Evolutionary conservation across 139 green algal species (phyloP).

Genomic region (Pleodorina starrii): DNA sequence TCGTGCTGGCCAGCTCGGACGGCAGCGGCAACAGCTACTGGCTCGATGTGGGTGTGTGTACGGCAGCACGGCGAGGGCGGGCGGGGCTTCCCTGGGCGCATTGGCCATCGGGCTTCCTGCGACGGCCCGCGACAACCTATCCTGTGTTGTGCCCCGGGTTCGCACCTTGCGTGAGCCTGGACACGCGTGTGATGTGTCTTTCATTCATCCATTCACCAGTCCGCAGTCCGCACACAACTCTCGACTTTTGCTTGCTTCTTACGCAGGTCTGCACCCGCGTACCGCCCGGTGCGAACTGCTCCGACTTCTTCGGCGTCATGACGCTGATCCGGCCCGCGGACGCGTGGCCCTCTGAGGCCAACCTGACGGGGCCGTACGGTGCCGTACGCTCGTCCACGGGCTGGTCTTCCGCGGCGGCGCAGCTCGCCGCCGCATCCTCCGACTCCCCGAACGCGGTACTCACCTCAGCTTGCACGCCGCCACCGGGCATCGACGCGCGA

Average conservation of each 20-base stretch:
- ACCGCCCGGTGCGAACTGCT: background rate
- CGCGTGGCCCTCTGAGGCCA: background rate
- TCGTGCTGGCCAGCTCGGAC: background rate
- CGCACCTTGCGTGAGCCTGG: background rate
- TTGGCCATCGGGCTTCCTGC: background rate
- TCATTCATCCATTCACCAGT: background rate
- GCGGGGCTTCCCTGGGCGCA: no score
- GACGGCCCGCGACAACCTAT: background rate
- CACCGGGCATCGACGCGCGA: background rate
- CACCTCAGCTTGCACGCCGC: background rate
- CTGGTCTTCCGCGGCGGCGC: background rate
- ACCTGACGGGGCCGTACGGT: background rate
- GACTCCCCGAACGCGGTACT: background rate
- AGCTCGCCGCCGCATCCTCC: background rate
- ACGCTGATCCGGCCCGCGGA: background rate
- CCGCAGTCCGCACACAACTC: background rate
- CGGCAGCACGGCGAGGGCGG: background rate
- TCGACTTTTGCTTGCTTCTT: background rate
- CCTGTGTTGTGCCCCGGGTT: background rate
- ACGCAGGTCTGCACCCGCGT: slow-evolving; percentile 27
- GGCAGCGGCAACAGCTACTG: slow-evolving; percentile 2
- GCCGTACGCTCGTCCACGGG: background rate
- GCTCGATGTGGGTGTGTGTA: background rate
- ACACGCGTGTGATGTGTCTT: background rate
- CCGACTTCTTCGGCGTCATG: slow-evolving; percentile 25